Base-by-base conservation (phyloP, 345 rosid species). In the Anacardium occidentale region DNA sequence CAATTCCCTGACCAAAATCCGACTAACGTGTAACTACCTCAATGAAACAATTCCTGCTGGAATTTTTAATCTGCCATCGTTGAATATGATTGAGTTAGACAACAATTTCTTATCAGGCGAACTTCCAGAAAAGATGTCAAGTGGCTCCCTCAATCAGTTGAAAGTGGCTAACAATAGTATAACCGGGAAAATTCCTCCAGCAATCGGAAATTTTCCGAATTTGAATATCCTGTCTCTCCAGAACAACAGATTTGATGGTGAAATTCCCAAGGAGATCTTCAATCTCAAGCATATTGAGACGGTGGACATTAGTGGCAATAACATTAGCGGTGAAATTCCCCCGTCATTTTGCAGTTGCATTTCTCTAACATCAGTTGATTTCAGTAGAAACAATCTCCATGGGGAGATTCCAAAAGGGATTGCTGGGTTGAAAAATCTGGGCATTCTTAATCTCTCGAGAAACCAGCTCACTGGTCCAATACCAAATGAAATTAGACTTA, bases 101-200 rank as follows among this genome's bases (percentile, higher is more conserved):
- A 88, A 89, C 44, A 94, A 94, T 58, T 75, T 74, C 66, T 83
- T 94, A 69, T 83, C 97, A 9, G 97, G 97, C 1, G 91, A 88
- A 48, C 85, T 94, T 13, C 97, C 98, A 3, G 21, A 58, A 1
- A 74, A 65, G 64, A 88, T 94, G 84, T 94, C 93, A 2, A 85
- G 91, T 11, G 71, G 48, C 45, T 44, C 64, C 11, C 77, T 92
- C 18, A 84, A 76, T 7, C 77, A 54, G 50, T 64, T 94, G 25
- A 72, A 79, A 34, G 50, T 89, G 52, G 81, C 95, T 0, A 85
- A 86, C 81, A 91, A 91, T 61, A 70, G 81, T 79, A 76, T 94
- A 2, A 61, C 89, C 10, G 97, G 98, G 0, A 77, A 62, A 58
- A 86, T 94, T 12, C 98, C 98, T 0, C 77, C 87, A 1, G 86